These are phyloP conservation scores for Setomelanomma holmii DNA, from an alignment of 2,329 filamentous ascomycete genomes.

Conservation along the genomic window DNA sequence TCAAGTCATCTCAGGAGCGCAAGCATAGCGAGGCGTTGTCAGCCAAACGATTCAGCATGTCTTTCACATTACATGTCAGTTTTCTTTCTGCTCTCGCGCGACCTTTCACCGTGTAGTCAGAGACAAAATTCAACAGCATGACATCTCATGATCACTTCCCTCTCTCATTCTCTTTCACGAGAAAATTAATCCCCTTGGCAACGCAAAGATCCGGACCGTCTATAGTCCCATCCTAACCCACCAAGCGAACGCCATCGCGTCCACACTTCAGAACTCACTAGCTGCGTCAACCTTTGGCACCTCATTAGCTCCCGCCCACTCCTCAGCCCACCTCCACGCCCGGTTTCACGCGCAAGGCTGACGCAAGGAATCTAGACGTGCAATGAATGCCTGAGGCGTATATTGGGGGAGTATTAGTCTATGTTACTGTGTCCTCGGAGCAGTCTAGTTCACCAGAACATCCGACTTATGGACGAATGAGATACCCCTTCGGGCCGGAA, in stretches of 20 bases:
- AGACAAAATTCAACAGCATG: too few species aligned
- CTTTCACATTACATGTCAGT: not conserved
- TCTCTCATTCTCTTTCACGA: too few species aligned
- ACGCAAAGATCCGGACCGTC: not conserved
- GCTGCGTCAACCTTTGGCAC: too few species aligned
- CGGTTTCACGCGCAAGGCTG: not conserved
- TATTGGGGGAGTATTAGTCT: not conserved
- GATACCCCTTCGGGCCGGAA: not conserved
- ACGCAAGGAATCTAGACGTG: constrained; percentile 13
- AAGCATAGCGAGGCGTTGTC: not conserved
- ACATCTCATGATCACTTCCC: too few species aligned
- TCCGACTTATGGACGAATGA: too few species aligned
- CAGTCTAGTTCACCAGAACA: not conserved
- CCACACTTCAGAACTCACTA: too few species aligned
- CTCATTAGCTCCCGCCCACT: constrained; percentile 20
- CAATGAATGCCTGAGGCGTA: not conserved
- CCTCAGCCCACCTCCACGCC: not conserved
- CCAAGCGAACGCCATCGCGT: constrained; percentile 14
- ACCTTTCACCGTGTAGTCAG: too few species aligned
- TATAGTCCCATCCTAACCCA: not conserved
- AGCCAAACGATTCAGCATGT: too few species aligned
- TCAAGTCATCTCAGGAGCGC: not conserved
- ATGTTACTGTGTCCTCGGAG: not conserved
- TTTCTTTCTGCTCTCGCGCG: not conserved
- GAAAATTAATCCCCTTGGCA: too few species aligned